Base-by-base conservation (phyloP, 441 rosid genomes). In the Flueggea neowawraea region DNA sequence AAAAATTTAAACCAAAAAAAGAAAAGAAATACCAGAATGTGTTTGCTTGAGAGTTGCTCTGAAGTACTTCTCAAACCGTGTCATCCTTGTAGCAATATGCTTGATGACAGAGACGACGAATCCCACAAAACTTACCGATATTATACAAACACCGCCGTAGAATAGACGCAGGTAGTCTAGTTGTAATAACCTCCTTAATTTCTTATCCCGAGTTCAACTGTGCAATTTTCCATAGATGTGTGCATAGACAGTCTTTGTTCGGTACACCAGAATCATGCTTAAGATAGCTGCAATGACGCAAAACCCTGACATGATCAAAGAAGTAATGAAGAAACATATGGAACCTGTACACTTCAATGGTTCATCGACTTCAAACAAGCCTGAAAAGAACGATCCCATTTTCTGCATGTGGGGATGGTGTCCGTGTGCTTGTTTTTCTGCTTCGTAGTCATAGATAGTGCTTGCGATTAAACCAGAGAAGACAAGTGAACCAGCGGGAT, bases 391-490 rank as follows among this genome's bases (percentile, higher is more conserved):
- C 8, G 75, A 69, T 6, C 63, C 63, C 36, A 64, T 58, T 28
- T 51, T 66, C 16, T 1, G 68, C 7, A 58, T 36, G 5, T 32
- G 61, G 54, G 58, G 65, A 59, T 60, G 79, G 14, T 69, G 74
- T 12, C 68, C 72, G 15, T 73, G 86, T 17, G 82, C 84, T 80
- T 94, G 99, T 60, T 75, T 80, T 74, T 82, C 97, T 32, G 94
- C 99, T 78, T 94, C 96, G 2, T 60, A 63, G 73, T 95, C 98
- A 49, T 95, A 91, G 43, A 95, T 91, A 56, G 76, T 74, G 74
- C 99, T 95, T 12, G 96, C 98, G 33, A 95, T 82, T 55, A 90
- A 31, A 58, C 97, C 89, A 10, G 99, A 95, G 84, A 95, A 85
- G 55, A 95, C 77, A 8, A 95, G 84, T 0, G 99, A 86, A 48